Base-by-base conservation (phyloP, 2,329 filamentous ascomycete genomes). In the Escovopsis weberi region DNA sequence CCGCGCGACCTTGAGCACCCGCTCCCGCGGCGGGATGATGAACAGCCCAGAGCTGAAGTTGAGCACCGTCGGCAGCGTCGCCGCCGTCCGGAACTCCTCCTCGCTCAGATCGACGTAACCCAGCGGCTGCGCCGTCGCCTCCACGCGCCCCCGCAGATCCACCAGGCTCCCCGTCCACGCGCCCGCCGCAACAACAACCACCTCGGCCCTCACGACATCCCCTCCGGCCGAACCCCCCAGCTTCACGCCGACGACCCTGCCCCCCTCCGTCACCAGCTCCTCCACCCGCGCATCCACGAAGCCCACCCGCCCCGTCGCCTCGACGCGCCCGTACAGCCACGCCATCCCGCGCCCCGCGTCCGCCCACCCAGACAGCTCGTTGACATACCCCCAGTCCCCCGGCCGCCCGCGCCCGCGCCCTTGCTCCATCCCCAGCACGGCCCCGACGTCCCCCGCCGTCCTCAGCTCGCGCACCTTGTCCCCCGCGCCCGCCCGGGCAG, bases 151-250 rank as follows among this genome's bases (percentile, higher is more conserved):
- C 38, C 79, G 69, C 1, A 95, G 67, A 59, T 94, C 83, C 43
- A 95, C 64, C 19, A 95, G 69, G 2, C 74, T 71, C 2, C 80
- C 75, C 2, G 84, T 85, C 88, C 89, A 96, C 4, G 89, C 87
- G 12, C 89, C 89, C 0, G 87, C 79, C 0, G 89, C 87, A 2
- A 94, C 70, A 43, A 95, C 68, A 32, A 84, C 80, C 7, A 94
- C 68, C 45, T 85, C 82, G 2, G 82, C 84, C 4, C 61, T 63
- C 6, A 64, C 47, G 6, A 67, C 19, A 39, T 59, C 53, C n/a
- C 49, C 49, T 23, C 6, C 23, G 6, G 4, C 23, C 23, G 23
- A 6, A 4, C 23, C 23, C 23, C 23, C 23, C 38, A 63, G 40
- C 48, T 55, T 55, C 12, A 59, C 82, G 32, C 84, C 84, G 1